Evolutionary conservation across 2,329 filamentous ascomycete genomes (phyloP), one percentile per base, ranked within the genome.

Genomic region (Verticillium isaacii): DNA sequence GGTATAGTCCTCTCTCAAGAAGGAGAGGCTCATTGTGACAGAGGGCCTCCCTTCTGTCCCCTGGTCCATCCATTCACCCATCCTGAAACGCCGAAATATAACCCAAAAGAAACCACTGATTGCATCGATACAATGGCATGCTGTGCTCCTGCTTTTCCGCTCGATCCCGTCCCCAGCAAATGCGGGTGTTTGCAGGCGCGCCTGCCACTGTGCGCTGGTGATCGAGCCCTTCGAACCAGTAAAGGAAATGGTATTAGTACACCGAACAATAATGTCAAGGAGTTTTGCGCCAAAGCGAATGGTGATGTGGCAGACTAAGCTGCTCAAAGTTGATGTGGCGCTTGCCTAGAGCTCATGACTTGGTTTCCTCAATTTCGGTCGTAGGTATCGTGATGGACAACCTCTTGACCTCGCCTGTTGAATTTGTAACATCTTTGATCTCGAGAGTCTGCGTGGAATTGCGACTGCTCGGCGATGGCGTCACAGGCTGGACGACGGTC

Each of bases 351-450:
- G 34, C 34, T 25, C n/a, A 23, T 50, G 17, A 50, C 25, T 23
- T 50, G 5, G 45, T 50, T 50, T 50, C 9, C 19, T 50, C 45
- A 12, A 5, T n/a, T n/a, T 50, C 45, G 8, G 45, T n/a, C 14
- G 15, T 45, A 9, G 60, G 56, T 58, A 61, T 61, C 25, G 60
- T 61, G 37, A 61, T 54, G 32, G 60, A 61, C 12, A 61, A 54
- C n/a, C 60, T 29, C 39, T 61, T 61, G 12, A 19, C 41, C 32
- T 39, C 56, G 9, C 15, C 39, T 3, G 8, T 17, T 5, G 57
- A 7, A 36, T 57, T 57, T 5, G 32, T 34, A 15, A 23, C 55
- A n/a, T 57, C 55, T 32, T 50, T 50, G 15, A 54, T 50, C 29
- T 52, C 41, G n/a, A 59, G 32, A 11, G 59, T 19, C 59, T 41